Evolutionary conservation across 306 rosid species (phyloP).

Genomic region (Castanea sativa): DNA sequence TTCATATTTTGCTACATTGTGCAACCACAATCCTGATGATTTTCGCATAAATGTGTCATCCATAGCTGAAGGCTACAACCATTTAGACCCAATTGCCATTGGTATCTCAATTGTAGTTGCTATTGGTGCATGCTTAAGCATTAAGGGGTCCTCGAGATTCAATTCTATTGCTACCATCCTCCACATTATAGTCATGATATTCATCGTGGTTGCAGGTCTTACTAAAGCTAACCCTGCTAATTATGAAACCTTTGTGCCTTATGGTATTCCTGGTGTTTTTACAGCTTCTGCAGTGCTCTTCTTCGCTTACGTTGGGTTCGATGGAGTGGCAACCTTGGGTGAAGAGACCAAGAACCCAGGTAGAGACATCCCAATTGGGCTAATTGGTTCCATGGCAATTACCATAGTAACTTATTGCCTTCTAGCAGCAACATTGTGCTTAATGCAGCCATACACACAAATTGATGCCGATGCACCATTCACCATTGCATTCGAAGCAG

Average conservation of each 20-base stretch:
- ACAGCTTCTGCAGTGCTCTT: conserved; percentile 29
- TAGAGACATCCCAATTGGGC: conserved; percentile 22
- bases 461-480: conserved; percentile 26
- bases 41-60: conserved; percentile 15
- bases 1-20: conserved; percentile 28
- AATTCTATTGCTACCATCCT: conserved; percentile 16
- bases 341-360: conserved; percentile 31
- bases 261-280: conserved; percentile 8
- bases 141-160: conserved; percentile 26
- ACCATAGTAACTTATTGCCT: conserved; percentile 6
- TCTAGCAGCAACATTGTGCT: conserved; percentile 21
- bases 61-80: conserved; percentile 19
- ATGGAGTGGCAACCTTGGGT: conserved; percentile 22
- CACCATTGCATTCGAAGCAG: conserved; percentile 13
- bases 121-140: conserved; percentile 19
- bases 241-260: conserved; percentile 11
- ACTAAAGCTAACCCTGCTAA: conserved; percentile 18
- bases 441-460: conserved; percentile 23
- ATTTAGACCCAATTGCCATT: conserved; percentile 28
- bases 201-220: conserved; percentile 14
- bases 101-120: conserved; percentile 15
- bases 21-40: conserved; percentile 26
- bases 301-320: conserved; percentile 25
- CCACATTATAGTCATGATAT: conserved; percentile 22
- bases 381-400: conserved; percentile 25